Base-by-base conservation (phyloP, 768 basidiomycete species). In the Arthromyces matolae region DNA sequence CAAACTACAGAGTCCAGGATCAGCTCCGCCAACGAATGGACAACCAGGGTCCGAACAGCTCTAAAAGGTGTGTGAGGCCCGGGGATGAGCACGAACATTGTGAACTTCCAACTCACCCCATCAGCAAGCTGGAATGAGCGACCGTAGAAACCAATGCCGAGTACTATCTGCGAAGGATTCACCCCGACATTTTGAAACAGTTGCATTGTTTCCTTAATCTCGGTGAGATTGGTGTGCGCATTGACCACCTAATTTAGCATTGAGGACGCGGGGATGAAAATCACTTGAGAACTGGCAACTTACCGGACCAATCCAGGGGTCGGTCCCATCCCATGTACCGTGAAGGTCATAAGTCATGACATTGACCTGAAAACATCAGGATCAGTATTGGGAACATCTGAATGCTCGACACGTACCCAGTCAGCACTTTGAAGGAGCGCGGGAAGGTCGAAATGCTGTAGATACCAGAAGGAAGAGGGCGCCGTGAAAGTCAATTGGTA, bases 81-180 rank as follows among this genome's bases (percentile, higher is more conserved):
- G n/a, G 3, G 5, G 23, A 10, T 24, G 38, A 23, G 14, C 25
- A 14, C 5, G 14, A n/a, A n/a, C n/a, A n/a, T n/a, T n/a, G n/a
- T n/a, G n/a, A n/a, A n/a, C 13, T 24, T 9, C 25, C 14, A 25
- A 24, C 23, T 39, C 38, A 39, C 38, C 19, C 49, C 50, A 35
- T 57, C 47, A 19, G 53, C 32, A 20, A 59, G 57, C 14, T 47
- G 49, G 19, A 55, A 58, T 3, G 48, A 52, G 25, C 51, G 48
- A 34, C 59, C 59, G 28, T 54, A 54, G 45, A 58, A 60, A 14
- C 59, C 57, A 25, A 60, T 29, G 16, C 59, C 59, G 3, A 60
- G 47, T 18, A 42, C 40, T 25, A 42, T 42, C 27, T 42, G 40
- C 4, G 27, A 29, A 29, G 40, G 40, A 29, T 42, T 18, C 3